Conservation (phyloP, 768 basidiomycete species). For the Tulasnella sp. region DNA sequence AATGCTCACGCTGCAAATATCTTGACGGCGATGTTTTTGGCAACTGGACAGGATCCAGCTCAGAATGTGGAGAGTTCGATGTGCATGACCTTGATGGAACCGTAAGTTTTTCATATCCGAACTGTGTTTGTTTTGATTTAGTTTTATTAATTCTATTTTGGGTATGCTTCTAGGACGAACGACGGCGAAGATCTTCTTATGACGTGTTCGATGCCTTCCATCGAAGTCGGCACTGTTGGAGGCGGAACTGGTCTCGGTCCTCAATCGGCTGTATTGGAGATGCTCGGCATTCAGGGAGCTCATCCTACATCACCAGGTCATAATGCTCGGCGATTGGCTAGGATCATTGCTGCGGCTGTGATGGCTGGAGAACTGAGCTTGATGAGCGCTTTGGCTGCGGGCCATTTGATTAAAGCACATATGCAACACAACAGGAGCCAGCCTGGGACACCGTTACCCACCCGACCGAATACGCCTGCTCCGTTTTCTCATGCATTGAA, state of each 20-base stretch:
- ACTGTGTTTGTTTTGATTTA: background rate
- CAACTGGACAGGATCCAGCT: constrained; percentile 96
- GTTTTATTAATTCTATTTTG: constrained; percentile 7
- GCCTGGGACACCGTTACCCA: constrained; percentile 56
- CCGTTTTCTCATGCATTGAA: constrained; percentile 19
- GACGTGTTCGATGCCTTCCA: constrained; percentile 95
- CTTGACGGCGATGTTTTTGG: constrained; percentile 86
- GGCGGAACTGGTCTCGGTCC: constrained; percentile 90
- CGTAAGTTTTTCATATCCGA: constrained; percentile 43
- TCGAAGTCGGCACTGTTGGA: constrained; percentile 96
- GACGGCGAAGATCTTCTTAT: constrained; percentile 81
- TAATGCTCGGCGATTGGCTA: constrained; percentile 80
- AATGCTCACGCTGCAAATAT: constrained; percentile 99
- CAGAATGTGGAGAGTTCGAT: constrained; percentile 98
- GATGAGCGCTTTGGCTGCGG: constrained; percentile 84
- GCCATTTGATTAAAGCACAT: constrained; percentile 88
- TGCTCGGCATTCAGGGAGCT: constrained; percentile 87
- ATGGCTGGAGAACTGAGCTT: constrained; percentile 96
- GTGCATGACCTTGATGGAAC: constrained; percentile 98
- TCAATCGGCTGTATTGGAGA: constrained; percentile 78
- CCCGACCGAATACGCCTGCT: constrained; percentile 26
- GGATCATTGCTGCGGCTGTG: constrained; percentile 80
- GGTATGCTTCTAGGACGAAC: constrained; percentile 47
- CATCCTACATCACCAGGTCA: constrained; percentile 75
- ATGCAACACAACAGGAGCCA: constrained; percentile 83